These are phyloP conservation scores for Aspergillus leporis DNA, from an alignment of 495 filamentous ascomycete species.

Conservation along the genomic window DNA sequence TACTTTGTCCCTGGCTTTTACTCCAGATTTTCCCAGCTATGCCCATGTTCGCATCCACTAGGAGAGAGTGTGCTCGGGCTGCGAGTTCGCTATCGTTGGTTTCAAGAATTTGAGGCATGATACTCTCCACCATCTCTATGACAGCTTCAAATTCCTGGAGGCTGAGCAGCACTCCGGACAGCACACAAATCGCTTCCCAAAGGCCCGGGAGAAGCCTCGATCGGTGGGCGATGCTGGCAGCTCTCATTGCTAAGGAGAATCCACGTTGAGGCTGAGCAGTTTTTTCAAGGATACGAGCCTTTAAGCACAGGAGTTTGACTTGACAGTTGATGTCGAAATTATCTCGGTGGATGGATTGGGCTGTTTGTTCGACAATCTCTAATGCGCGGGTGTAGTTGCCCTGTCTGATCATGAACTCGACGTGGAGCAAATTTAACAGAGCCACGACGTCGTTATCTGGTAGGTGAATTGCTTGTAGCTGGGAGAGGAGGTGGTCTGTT, in stretches of 20 bases:
- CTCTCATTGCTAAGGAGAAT: conserved; percentile 79
- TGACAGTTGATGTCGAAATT: conserved; percentile 74
- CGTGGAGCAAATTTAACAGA: conserved; percentile 65
- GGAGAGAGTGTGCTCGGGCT: conserved; percentile 68
- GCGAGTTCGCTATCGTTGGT: conserved; percentile 64
- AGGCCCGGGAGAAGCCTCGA: conserved; percentile 70
- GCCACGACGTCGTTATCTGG: conserved; percentile 71
- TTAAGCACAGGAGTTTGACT: conserved; percentile 72
- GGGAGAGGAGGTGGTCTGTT: conserved; percentile 63
- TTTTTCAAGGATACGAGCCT: conserved; percentile 71
- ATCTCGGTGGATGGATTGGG: conserved; percentile 64
- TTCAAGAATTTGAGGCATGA: conserved; percentile 83
- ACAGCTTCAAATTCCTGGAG: conserved; percentile 76
- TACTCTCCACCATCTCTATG: conserved; percentile 62
- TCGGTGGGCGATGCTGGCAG: conserved; percentile 73
- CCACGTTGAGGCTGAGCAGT: conserved; percentile 75
- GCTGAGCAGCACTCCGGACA: conserved; percentile 68
- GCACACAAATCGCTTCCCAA: conserved; percentile 72
- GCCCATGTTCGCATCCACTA: conserved; percentile 84
- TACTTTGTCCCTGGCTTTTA: conserved; percentile 21
- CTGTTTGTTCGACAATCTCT: conserved; percentile 63
- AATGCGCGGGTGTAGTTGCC: conserved; percentile 65
- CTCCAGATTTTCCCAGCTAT: conserved; percentile 59
- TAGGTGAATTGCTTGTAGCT: conserved; percentile 55
- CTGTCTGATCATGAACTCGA: conserved; percentile 69